Conservation (phyloP, 75 land plant genomes). For the Selaginella tamariscina region DNA sequence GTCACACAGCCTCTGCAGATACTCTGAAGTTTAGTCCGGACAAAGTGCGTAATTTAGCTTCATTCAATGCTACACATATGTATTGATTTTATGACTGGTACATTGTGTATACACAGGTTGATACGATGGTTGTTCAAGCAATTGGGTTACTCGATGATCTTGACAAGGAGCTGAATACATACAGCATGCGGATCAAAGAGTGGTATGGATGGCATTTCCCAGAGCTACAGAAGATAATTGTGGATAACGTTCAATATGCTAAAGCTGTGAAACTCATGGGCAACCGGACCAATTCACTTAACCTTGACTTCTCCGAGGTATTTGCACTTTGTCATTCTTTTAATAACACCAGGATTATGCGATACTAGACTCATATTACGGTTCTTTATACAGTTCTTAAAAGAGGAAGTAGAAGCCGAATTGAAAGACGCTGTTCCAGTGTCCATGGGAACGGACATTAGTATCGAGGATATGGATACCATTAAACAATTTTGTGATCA, state of each 20-base stretch:
- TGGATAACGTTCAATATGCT: slow-evolving; percentile 81
- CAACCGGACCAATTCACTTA: slow-evolving; percentile 59
- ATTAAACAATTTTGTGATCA: slow-evolving; percentile 87
- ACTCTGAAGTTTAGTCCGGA: slow-evolving; percentile 91
- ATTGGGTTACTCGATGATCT: slow-evolving; percentile 95
- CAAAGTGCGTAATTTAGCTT: slow-evolving; percentile 35
- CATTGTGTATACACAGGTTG: slow-evolving; percentile 40
- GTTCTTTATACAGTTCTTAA: slow-evolving; percentile 36
- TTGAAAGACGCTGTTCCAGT: slow-evolving; percentile 71
- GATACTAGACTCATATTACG: not conserved
- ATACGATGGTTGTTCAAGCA: slow-evolving; percentile 97
- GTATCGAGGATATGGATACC: slow-evolving; percentile 68
- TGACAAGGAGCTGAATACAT: slow-evolving; percentile 91
- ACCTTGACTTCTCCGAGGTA: slow-evolving; percentile 92
- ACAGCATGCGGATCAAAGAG: slow-evolving; percentile 92
- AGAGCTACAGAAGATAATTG: slow-evolving; percentile 77
- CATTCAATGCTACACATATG: not conserved
- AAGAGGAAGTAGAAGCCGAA: slow-evolving; percentile 77
- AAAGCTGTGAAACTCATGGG: slow-evolving; percentile 88
- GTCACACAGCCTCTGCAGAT: slow-evolving; percentile 83
- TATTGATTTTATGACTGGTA: not conserved
- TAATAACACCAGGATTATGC: too few species aligned
- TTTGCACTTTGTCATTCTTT: not conserved
- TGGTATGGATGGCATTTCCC: slow-evolving; percentile 99
- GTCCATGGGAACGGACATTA: slow-evolving; percentile 97